phyloP scores from a whole-genome alignment of 2,329 filamentous ascomycete genomes.

The Eutypa lata region DNA sequence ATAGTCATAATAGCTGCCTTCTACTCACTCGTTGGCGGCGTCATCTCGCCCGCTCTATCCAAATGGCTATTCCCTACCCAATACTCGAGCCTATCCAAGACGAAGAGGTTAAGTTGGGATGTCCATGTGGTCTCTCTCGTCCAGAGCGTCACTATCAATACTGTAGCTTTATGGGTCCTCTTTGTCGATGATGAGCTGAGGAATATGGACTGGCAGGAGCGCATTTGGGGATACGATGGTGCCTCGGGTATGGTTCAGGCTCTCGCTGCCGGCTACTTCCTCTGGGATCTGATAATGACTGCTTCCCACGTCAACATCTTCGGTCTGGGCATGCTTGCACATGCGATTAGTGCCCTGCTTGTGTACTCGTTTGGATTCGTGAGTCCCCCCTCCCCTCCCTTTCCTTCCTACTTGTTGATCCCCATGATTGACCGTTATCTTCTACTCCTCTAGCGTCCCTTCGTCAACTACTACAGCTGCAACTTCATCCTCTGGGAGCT shows the following conservation, averaged over 20 bases:
- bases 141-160: constrained; percentile 71
- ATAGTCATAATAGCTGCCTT: constrained; percentile 62
- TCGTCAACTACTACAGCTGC: constrained; percentile 78
- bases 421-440: neutral
- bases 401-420: neutral
- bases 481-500: constrained; percentile 87
- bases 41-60: constrained; percentile 67
- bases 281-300: constrained; percentile 77
- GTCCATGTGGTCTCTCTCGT: constrained; percentile 82
- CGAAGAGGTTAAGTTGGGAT: constrained; percentile 77
- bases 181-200: constrained; percentile 63
- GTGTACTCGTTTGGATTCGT: constrained; percentile 81
- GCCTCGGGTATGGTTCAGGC: constrained; percentile 70
- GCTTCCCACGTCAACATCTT: constrained; percentile 67
- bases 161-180: constrained; percentile 72
- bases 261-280: constrained; percentile 76
- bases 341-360: constrained; percentile 69
- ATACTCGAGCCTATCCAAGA: constrained; percentile 60
- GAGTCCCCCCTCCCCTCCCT: constrained; percentile 37
- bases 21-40: constrained; percentile 66
- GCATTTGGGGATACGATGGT: constrained; percentile 76
- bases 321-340: constrained; percentile 71
- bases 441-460: constrained; percentile 61
- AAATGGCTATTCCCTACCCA: constrained; percentile 56
- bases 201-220: constrained; percentile 63